These are phyloP conservation scores for Paecilomyces niveus DNA, from an alignment of 2,329 filamentous ascomycete species.

Conservation along the genomic window DNA sequence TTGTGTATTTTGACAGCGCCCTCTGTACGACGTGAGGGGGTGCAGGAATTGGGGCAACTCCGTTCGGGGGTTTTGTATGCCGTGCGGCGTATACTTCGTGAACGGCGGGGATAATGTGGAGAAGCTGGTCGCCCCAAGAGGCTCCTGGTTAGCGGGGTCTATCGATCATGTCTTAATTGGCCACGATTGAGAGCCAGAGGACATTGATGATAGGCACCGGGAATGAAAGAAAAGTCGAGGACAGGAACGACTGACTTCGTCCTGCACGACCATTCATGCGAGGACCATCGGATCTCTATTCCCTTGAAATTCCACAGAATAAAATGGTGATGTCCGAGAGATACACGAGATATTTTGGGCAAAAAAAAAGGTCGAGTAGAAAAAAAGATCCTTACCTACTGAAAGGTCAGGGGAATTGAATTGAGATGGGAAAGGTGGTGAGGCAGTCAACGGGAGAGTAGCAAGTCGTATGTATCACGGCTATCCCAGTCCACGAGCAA, in stretches of 20 bases:
- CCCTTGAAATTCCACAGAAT: not conserved
- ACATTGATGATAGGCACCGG: not conserved
- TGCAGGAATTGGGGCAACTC: slow-evolving; percentile 4
- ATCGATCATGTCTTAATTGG: not conserved
- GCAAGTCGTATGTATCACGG: not conserved
- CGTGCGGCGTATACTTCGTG: slow-evolving; percentile 3
- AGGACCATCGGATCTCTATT: too few relatives aligned
- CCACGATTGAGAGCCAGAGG: not conserved
- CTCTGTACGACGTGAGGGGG: not conserved
- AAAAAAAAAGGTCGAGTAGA: not conserved
- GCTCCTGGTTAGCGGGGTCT: not conserved
- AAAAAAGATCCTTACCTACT: not conserved
- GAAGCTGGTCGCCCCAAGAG: slow-evolving; percentile 9
- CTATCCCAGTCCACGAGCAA: not conserved
- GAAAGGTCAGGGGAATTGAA: not conserved
- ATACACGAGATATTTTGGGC: not conserved
- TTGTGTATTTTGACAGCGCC: not conserved
- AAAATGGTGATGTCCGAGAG: not conserved
- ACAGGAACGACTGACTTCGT: not conserved
- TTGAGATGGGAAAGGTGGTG: not conserved
- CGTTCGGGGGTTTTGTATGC: slow-evolving; percentile 2
- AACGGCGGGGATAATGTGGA: slow-evolving; percentile 25
- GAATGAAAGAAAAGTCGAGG: not conserved
- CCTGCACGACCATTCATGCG: too few relatives aligned
- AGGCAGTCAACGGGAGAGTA: not conserved